Evolutionary conservation across 148 eudicot species (phyloP).

Genomic region (Spergularia marina): DNA sequence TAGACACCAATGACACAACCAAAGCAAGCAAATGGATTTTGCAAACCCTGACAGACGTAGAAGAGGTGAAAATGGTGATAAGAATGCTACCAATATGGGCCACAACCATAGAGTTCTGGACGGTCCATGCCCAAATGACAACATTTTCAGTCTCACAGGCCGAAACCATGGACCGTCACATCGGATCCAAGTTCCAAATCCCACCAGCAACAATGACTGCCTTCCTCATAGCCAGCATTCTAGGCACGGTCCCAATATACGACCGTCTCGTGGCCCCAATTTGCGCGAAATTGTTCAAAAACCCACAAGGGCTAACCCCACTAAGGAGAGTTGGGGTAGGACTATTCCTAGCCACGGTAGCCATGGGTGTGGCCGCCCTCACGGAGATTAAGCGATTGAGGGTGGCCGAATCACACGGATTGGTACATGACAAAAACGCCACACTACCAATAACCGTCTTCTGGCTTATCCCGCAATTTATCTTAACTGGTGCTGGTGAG

Average conservation of each 20-base stretch:
- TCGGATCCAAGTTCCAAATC: constrained; percentile 45
- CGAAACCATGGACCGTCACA: constrained; percentile 50
- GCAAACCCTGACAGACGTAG: constrained; percentile 48
- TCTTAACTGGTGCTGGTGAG: constrained; percentile 55
- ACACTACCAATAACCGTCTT: constrained; percentile 48
- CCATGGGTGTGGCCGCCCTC: constrained; percentile 51
- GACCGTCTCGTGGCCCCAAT: constrained; percentile 54
- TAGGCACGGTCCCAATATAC: constrained; percentile 48
- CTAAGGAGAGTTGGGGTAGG: constrained; percentile 51
- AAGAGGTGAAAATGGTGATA: constrained; percentile 67
- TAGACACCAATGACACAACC: constrained; percentile 3
- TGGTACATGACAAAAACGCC: constrained; percentile 6
- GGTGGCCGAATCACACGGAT: constrained; percentile 34
- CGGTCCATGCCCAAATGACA: constrained; percentile 64
- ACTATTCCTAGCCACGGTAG: constrained; percentile 43
- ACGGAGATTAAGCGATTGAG: constrained; percentile 45
- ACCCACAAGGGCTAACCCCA: constrained; percentile 49
- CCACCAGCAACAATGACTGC: constrained; percentile 66
- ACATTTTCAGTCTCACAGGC: constrained; percentile 68
- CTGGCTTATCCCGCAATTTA: constrained; percentile 53
- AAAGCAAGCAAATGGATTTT: constrained; percentile 29
- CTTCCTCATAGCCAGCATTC: constrained; percentile 49
- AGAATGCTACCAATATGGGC: constrained; percentile 66
- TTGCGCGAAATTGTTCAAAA: constrained; percentile 28
- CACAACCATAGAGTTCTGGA: constrained; percentile 66